phyloP scores from a whole-genome alignment of 495 filamentous ascomycete species.

The Penicillium lividum region DNA sequence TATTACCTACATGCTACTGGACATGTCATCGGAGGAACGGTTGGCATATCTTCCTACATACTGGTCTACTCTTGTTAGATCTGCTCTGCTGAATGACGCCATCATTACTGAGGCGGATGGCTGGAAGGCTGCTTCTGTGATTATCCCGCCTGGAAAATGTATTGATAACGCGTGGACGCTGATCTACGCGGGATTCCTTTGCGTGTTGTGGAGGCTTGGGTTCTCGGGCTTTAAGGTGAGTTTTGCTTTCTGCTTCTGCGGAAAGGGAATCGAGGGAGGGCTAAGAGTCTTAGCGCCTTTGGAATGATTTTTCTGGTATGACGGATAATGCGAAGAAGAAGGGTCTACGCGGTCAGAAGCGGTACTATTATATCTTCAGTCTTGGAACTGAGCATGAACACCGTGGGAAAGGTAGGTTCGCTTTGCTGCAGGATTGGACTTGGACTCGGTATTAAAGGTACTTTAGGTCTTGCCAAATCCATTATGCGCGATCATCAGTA shows the following conservation, averaged over 20 bases:
- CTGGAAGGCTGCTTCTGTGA: constrained; percentile 30
- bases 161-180: constrained; percentile 29
- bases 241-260: too few species aligned
- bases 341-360: constrained; percentile 24
- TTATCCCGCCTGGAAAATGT: constrained; percentile 22
- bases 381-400: constrained; percentile 31
- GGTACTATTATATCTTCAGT: constrained; percentile 34
- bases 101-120: constrained; percentile 31
- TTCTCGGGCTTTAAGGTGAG: constrained; percentile 26
- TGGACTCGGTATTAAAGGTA: background rate
- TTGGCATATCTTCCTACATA: constrained; percentile 28
- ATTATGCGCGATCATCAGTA: constrained; percentile 26
- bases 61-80: constrained; percentile 24
- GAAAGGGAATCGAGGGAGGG: too few species aligned
- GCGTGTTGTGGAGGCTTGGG: constrained; percentile 27
- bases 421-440: background rate
- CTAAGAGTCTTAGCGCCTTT: constrained; percentile 19
- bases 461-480: constrained; percentile 28
- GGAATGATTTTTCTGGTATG: constrained; percentile 32
- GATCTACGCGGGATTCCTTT: constrained; percentile 23
- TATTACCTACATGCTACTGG: constrained; percentile 31
- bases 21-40: constrained; percentile 24
- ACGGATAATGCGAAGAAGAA: constrained; percentile 28
- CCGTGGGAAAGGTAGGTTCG: constrained; percentile 27
- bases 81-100: constrained; percentile 28